Conservation (phyloP, 768 basidiomycete species). For the Tricholoma furcatifolium region DNA sequence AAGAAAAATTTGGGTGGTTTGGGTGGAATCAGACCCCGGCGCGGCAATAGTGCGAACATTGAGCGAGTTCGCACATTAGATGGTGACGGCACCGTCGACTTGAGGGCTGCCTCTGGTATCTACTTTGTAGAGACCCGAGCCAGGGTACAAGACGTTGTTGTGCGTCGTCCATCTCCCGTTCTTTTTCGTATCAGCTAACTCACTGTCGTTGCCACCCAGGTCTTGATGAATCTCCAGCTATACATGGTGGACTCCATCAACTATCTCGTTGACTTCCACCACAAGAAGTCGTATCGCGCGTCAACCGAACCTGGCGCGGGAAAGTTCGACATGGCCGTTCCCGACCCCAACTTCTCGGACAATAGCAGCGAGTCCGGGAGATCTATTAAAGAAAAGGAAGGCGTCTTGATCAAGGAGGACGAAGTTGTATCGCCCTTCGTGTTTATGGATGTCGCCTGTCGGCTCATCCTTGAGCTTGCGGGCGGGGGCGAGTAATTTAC, state of each 20-base stretch:
- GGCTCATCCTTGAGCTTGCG: constrained; percentile 91
- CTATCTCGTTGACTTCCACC: constrained; percentile 97
- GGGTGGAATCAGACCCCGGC: constrained; percentile 48
- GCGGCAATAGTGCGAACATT: constrained; percentile 37
- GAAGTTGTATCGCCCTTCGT: constrained; percentile 85
- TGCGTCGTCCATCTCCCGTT: constrained; percentile 37
- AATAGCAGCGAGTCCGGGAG: constrained; percentile 56
- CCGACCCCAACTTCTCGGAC: constrained; percentile 47
- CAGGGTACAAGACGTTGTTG: constrained; percentile 88
- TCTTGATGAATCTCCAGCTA: constrained; percentile 95
- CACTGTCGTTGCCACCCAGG: constrained; percentile 41
- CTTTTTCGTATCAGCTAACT: neutral
- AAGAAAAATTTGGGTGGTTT: constrained; percentile 78
- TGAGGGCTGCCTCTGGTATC: constrained; percentile 71
- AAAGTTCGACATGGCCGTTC: constrained; percentile 65
- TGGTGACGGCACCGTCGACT: constrained; percentile 56
- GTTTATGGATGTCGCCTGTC: constrained; percentile 95
- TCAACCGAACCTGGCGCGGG: constrained; percentile 64
- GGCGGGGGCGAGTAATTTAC: constrained; percentile 42
- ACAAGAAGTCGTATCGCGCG: constrained; percentile 91
- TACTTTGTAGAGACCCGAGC: constrained; percentile 96
- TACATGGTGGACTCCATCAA: constrained; percentile 96
- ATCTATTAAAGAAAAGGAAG: constrained; percentile 55
- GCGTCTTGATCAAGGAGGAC: constrained; percentile 44
- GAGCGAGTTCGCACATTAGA: constrained; percentile 66